Conservation (phyloP, 805 yeast species). For the Lipomyces lipofer region DNA sequence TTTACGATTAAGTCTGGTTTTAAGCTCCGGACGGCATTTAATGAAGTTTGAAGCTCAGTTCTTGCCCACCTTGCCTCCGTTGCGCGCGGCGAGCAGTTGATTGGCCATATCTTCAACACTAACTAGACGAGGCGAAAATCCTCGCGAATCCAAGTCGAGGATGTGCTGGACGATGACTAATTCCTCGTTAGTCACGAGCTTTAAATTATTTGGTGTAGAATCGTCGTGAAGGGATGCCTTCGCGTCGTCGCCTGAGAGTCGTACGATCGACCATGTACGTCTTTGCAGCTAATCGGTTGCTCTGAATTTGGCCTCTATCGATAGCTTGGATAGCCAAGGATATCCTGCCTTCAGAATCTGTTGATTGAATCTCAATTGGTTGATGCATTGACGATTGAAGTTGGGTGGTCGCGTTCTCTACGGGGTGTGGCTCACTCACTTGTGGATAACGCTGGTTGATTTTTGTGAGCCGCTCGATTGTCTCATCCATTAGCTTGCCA, state of each 20-base stretch:
- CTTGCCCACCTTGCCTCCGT: background rate
- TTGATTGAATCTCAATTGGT: background rate
- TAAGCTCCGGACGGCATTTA: background rate
- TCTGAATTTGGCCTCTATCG: background rate
- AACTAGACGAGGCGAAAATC: conserved; percentile 6
- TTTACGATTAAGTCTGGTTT: background rate
- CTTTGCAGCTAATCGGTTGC: background rate
- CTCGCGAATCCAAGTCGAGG: conserved; percentile 8
- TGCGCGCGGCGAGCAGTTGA: background rate
- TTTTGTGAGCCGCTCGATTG: too few relatives aligned
- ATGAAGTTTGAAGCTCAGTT: conserved; percentile 2
- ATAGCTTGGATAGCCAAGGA: background rate
- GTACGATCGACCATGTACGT: background rate
- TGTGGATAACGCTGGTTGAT: too few relatives aligned
- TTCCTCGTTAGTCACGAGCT: background rate
- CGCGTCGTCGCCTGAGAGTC: background rate
- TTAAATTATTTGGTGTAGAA: background rate
- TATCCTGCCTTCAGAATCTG: background rate
- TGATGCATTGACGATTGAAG: background rate
- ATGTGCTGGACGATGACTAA: conserved; percentile 1
- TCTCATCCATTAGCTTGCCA: too few relatives aligned
- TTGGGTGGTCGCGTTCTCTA: too few relatives aligned
- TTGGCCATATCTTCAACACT: conserved; percentile 8
- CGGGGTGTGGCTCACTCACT: too few relatives aligned
- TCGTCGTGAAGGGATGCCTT: background rate